Conservation (phyloP, 2,329 filamentous ascomycete species). For the Exophiala sideris region DNA sequence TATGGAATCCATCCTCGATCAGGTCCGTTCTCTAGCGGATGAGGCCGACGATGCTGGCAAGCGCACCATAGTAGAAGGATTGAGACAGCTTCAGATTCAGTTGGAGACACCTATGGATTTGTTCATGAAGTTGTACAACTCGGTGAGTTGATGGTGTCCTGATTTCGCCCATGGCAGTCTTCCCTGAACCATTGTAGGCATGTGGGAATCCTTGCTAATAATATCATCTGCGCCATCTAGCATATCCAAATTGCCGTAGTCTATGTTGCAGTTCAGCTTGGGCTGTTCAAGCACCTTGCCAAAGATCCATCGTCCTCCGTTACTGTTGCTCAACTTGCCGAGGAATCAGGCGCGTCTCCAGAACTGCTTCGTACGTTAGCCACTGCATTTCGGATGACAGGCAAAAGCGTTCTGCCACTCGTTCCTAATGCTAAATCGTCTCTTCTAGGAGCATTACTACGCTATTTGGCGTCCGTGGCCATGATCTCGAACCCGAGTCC, state of each 20-base stretch:
- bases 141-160: conserved; percentile 14
- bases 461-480: conserved; percentile 28
- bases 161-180: background rate
- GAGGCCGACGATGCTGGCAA: conserved; percentile 25
- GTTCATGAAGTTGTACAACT: conserved; percentile 16
- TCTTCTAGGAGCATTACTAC: conserved; percentile 24
- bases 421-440: background rate
- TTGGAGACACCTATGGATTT: conserved; percentile 23
- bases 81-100: conserved; percentile 26
- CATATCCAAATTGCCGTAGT: conserved; percentile 21
- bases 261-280: conserved; percentile 25
- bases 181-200: background rate
- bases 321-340: conserved; percentile 18
- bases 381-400: too few species aligned
- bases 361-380: conserved; percentile 19
- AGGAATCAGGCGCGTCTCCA: conserved; percentile 15
- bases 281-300: conserved; percentile 20
- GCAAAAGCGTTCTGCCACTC: background rate
- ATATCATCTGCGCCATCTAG: conserved; percentile 5
- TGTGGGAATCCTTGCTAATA: background rate
- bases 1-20: conserved; percentile 14
- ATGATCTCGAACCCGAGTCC: conserved; percentile 15
- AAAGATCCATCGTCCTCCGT: conserved; percentile 5
- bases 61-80: conserved; percentile 20
- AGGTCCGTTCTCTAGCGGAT: conserved; percentile 24